These are phyloP conservation scores for Adansonia digitata DNA, from an alignment of 345 rosid species.

Conservation along the genomic window DNA sequence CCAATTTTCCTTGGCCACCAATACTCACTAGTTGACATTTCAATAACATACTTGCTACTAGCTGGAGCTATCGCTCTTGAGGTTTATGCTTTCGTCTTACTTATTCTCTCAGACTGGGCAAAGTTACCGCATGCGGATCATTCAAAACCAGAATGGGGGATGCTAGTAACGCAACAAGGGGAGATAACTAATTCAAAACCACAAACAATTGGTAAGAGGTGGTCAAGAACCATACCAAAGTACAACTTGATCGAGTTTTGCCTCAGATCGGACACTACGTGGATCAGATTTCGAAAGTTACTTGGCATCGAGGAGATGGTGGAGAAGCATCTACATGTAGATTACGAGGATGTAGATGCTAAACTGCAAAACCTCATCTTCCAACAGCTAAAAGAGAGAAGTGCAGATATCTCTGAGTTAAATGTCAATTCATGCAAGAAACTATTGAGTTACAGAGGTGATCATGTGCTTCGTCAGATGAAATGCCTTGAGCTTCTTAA, in stretches of 20 bases:
- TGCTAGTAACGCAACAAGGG: too few relatives aligned
- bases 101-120: too few relatives aligned
- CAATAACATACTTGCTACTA: too few relatives aligned
- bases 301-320: background rate
- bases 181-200: too few relatives aligned
- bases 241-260: background rate
- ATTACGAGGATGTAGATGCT: background rate
- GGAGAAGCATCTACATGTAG: background rate
- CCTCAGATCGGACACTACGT: background rate
- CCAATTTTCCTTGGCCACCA: too few relatives aligned
- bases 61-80: too few relatives aligned
- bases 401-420: background rate
- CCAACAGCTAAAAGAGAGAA: background rate
- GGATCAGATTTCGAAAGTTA: background rate
- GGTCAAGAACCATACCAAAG: background rate
- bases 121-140: too few relatives aligned
- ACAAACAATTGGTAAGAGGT: background rate
- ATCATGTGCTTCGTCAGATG: slow-evolving; percentile 1
- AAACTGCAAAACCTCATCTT: background rate
- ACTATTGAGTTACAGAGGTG: slow-evolving; percentile 15
- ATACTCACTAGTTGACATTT: too few relatives aligned
- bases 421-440: background rate
- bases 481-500: background rate
- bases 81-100: too few relatives aligned
- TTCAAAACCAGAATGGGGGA: too few relatives aligned